Percentiles rank a stretch among this genome's conserved stretches.
Evolutionary conservation across 2,329 filamentous ascomycete species (phyloP).

Genomic region (Podosphaera xanthii): DNA sequence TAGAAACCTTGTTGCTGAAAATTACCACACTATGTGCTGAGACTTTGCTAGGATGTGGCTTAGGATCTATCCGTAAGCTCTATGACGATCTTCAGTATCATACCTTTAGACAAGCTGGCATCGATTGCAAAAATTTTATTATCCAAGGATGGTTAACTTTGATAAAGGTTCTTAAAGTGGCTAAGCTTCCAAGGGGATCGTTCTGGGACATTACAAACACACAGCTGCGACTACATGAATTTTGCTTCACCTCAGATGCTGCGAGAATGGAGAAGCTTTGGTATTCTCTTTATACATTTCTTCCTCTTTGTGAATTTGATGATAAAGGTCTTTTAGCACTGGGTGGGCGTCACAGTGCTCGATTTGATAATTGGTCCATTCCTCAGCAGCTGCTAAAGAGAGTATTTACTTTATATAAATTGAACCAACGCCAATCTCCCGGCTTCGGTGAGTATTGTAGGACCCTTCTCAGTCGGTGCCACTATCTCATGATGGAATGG

Average conservation of each 20-base stretch:
- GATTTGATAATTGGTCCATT: slow-evolving; percentile 35
- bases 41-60: slow-evolving; percentile 21
- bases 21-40: slow-evolving; percentile 19
- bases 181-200: slow-evolving; percentile 25
- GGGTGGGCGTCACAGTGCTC: slow-evolving; percentile 18
- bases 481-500: slow-evolving; percentile 41
- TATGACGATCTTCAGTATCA: slow-evolving; percentile 26
- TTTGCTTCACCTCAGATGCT: slow-evolving; percentile 20
- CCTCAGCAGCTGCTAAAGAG: slow-evolving; percentile 32
- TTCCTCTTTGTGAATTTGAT: slow-evolving; percentile 39
- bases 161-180: slow-evolving; percentile 28
- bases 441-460: slow-evolving; percentile 45
- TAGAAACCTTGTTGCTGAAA: slow-evolving; percentile 26
- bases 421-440: slow-evolving; percentile 29
- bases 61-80: slow-evolving; percentile 21
- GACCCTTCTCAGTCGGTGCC: slow-evolving; percentile 34
- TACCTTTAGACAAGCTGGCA: slow-evolving; percentile 26
- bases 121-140: slow-evolving; percentile 23
- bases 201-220: slow-evolving; percentile 38
- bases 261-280: slow-evolving; percentile 31
- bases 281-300: slow-evolving; percentile 33
- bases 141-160: slow-evolving; percentile 35
- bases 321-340: slow-evolving; percentile 25
- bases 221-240: slow-evolving; percentile 19
- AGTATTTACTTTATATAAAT: slow-evolving; percentile 34